Evolutionary conservation across 768 basidiomycete species (phyloP).

Genomic region (Suillus subalutaceus): DNA sequence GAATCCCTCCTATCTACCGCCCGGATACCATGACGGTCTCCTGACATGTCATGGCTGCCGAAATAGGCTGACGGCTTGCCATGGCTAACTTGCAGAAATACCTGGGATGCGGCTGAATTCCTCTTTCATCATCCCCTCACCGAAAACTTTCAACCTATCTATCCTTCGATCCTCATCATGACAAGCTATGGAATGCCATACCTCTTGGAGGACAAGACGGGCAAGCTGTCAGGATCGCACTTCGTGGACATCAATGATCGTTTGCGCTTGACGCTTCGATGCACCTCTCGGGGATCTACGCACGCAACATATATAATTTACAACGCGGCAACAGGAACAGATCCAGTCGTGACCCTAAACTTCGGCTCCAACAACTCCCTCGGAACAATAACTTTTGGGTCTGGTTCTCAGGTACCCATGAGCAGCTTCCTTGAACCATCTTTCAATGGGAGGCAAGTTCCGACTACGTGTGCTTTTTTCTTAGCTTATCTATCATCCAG

Average conservation of each 20-base stretch:
- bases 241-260: constrained; percentile 69
- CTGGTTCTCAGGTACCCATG: constrained; percentile 47
- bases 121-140: constrained; percentile 10
- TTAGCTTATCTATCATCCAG: constrained; percentile 30
- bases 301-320: constrained; percentile 57
- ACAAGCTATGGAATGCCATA: constrained; percentile 58
- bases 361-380: constrained; percentile 54
- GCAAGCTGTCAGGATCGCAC: constrained; percentile 53
- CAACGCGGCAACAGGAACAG: constrained; percentile 38
- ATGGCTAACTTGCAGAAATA: constrained; percentile 27
- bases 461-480: constrained; percentile 6
- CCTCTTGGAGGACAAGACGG: constrained; percentile 68
- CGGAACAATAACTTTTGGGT: constrained; percentile 52
- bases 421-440: constrained; percentile 52
- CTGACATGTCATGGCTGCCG: constrained; percentile 23
- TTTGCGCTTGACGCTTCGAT: constrained; percentile 50
- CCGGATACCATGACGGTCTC: constrained; percentile 22
- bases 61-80: constrained; percentile 23
- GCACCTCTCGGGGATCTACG: constrained; percentile 45
- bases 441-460: constrained; percentile 43
- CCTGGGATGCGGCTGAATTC: constrained; percentile 9
- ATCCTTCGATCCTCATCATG: constrained; percentile 26
- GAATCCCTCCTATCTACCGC: constrained; percentile 20
- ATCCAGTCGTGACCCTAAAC: constrained; percentile 44
- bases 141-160: constrained; percentile 7